Percentiles rank a stretch among this genome's conserved stretches.
Conservation (phyloP, 345 rosid species). For the Ailanthus altissimus region DNA sequence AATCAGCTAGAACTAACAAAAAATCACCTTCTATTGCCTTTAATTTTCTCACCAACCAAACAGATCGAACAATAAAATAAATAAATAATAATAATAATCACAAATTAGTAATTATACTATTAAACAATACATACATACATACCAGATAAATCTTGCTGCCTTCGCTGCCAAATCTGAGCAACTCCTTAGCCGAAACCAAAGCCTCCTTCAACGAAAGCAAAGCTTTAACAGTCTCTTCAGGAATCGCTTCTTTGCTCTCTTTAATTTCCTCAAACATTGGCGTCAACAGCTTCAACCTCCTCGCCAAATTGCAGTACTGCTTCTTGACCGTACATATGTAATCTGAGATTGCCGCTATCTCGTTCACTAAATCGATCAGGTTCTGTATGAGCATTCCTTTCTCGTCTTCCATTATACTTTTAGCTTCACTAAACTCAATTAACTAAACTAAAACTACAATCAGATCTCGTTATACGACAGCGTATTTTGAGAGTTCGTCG, state of each 20-base stretch:
- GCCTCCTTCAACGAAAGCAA: constrained; percentile 37
- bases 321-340: constrained; percentile 51
- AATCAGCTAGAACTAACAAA: neutral
- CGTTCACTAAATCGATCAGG: constrained; percentile 17
- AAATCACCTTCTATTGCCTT: neutral
- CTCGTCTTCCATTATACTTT: constrained; percentile 17
- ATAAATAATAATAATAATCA: constrained; percentile 1
- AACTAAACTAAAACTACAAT: neutral
- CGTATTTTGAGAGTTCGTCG: neutral
- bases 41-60: constrained; percentile 32
- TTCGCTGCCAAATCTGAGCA: constrained; percentile 64
- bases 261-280: constrained; percentile 63
- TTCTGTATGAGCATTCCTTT: constrained; percentile 14
- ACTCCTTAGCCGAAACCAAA: constrained; percentile 42
- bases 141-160: constrained; percentile 97
- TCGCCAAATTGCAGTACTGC: constrained; percentile 53
- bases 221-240: constrained; percentile 36
- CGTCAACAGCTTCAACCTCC: constrained; percentile 57
- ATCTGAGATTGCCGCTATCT: constrained; percentile 38
- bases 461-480: constrained; percentile 17
- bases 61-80: constrained; percentile 42
- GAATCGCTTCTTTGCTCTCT: constrained; percentile 43
- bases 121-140: constrained; percentile 37
- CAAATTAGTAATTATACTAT: neutral
- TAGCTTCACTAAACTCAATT: neutral